Conservation (phyloP, 345 rosid species). For the Noccaea bulbosa region DNA sequence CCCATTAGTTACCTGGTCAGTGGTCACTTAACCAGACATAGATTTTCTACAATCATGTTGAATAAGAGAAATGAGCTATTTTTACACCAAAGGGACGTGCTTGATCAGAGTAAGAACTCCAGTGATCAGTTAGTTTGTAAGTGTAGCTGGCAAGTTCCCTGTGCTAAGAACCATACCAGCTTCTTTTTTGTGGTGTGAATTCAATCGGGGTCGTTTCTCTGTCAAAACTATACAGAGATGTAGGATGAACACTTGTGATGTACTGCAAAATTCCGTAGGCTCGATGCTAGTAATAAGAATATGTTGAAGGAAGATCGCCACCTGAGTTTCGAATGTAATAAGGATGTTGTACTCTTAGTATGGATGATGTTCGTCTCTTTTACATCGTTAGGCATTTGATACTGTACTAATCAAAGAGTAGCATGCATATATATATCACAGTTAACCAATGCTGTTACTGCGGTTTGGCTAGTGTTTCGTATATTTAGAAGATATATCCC, state of each 20-base stretch:
- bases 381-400: conserved; percentile 6
- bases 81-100: background rate
- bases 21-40: background rate
- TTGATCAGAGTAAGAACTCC: conserved; percentile 4
- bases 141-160: background rate
- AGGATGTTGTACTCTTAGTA: background rate
- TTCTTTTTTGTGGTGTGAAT: background rate
- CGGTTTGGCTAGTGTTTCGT: background rate
- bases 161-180: conserved; percentile 5
- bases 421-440: conserved; percentile 19
- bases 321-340: background rate
- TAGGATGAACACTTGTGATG: background rate
- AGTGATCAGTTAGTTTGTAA: conserved; percentile 4
- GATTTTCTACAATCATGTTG: background rate
- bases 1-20: conserved; percentile 4
- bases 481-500: background rate
- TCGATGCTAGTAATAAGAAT: background rate
- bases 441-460: background rate
- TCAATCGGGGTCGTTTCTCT: background rate
- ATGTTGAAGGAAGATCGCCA: conserved; percentile 7
- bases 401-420: background rate
- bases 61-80: conserved; percentile 2
- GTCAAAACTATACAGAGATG: conserved; percentile 1
- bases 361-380: conserved; percentile 10
- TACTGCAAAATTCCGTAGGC: background rate